Percentiles rank a stretch among this genome's conserved stretches.
These are phyloP conservation scores for Paulownia fortunei DNA, from an alignment of 257 asterid species.

Conservation along the genomic window DNA sequence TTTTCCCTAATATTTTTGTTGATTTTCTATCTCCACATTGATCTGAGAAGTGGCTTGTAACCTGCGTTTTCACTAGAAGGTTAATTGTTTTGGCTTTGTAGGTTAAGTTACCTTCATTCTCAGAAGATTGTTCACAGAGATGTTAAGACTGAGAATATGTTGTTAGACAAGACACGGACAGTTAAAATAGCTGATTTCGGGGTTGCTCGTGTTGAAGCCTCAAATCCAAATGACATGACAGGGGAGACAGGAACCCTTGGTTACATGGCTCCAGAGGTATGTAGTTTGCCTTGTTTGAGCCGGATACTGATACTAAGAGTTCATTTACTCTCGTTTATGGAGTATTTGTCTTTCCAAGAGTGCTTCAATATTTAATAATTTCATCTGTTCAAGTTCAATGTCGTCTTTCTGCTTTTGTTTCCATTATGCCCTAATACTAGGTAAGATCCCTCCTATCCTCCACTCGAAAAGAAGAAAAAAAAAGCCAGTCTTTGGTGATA, in stretches of 20 bases:
- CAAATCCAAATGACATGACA: slow-evolving; percentile 86
- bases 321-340: no score
- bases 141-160: slow-evolving; percentile 83
- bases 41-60: background rate
- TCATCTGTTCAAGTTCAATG: background rate
- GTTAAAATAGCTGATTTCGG: slow-evolving; percentile 86
- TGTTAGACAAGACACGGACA: slow-evolving; percentile 70
- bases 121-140: slow-evolving; percentile 84
- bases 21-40: background rate
- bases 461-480: background rate
- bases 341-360: background rate
- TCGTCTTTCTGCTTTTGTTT: no score
- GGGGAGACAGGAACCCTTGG: slow-evolving; percentile 92
- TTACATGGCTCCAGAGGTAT: slow-evolving; percentile 92
- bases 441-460: background rate
- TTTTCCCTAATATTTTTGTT: background rate
- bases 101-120: slow-evolving; percentile 82
- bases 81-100: slow-evolving; percentile 32
- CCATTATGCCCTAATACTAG: no score
- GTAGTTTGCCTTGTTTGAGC: background rate
- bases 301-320: background rate
- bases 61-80: background rate
- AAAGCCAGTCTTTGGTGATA: background rate
- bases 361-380: background rate
- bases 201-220: slow-evolving; percentile 87